Evolutionary conservation across 2,329 filamentous ascomycete genomes (phyloP), one percentile per base, ranked within the genome.

Genomic region (Talaromyces pinophilus): DNA sequence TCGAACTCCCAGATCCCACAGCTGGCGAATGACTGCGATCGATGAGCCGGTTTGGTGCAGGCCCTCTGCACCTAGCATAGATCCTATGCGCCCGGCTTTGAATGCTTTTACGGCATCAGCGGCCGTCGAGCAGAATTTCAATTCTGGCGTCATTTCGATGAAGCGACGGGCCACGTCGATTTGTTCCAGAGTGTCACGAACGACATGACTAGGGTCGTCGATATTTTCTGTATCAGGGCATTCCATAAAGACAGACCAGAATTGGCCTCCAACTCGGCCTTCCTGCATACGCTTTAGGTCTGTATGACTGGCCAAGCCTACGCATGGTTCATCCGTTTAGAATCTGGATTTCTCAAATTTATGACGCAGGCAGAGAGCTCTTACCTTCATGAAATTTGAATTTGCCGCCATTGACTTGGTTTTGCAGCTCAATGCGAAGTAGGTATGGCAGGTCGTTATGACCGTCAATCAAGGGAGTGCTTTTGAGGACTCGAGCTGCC

Each of bases 361-460:
- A 22, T 52, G 38, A 52, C 17, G 44, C 17, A 62, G 42, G 38
- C 35, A 54, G 30, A 54, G 15, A 17, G 13, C 35, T 62, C 46
- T 62, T 62, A 62, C 60, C 60, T 62, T 62, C 60, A 17, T 30
- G 61, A 55, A 63, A 63, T 3, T 19, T 54, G 19, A 63, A 63
- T 55, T 55, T 63, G 61, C 33, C 61, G 48, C 69, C 67, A 65
- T 73, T 71, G 22, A 75, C 70, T 57, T 71, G 71, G 38, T 71
- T 70, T 33, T 73, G 55, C 38, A 71, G 65, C 44, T 71, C 65
- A 17, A 69, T 67, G 19, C 72, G 67, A 42, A 75, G 62, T 22
- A 74, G 60, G 62, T 71, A 69, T 4, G 73, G 73, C 33, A 74
- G 63, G 63, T 75, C 73, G 65, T 75, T 75, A 63, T 75, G 72